Conservation (phyloP, 371 early-diverging fungal species). For the Actinomortierella ambigua region DNA sequence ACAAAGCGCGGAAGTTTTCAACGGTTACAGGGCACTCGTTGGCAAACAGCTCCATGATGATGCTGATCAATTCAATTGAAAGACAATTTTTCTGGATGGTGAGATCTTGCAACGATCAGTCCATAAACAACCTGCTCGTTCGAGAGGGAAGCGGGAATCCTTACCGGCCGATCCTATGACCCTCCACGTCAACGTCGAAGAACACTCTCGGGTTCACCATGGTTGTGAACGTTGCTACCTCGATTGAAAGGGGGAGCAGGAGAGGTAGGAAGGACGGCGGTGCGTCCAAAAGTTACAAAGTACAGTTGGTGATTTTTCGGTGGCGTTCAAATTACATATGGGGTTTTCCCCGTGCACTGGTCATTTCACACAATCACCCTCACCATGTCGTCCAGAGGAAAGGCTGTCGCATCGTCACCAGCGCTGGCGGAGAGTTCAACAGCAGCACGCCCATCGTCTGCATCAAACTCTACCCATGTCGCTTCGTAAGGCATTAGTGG, state of each 20-base stretch:
- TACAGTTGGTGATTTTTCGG: too few relatives aligned
- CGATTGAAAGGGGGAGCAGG: not conserved
- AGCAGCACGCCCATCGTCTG: too few relatives aligned
- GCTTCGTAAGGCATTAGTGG: not conserved
- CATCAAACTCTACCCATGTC: too few relatives aligned
- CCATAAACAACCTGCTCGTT: conserved; percentile 5
- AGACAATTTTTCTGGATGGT: not conserved
- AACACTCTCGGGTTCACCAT: conserved; percentile 69
- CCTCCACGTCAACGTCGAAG: conserved; percentile 73
- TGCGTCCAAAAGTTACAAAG: too few relatives aligned
- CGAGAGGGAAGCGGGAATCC: not conserved
- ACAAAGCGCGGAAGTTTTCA: conserved; percentile 95
- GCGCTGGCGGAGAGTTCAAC: not conserved
- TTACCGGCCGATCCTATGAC: conserved; percentile 44
- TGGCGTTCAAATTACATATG: too few relatives aligned
- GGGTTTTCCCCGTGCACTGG: too few relatives aligned
- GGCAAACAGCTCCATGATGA: conserved; percentile 92
- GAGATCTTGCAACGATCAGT: not conserved
- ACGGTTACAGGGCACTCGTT: conserved; percentile 97
- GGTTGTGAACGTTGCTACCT: not conserved
- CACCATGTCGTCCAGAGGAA: not conserved
- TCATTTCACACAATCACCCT: not conserved
- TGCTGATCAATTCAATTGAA: conserved; percentile 49
- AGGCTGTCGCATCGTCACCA: not conserved
- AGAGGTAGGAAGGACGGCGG: too few relatives aligned